These are phyloP conservation scores for Trametes cinnabarina DNA, from an alignment of 768 basidiomycete genomes.

Conservation along the genomic window DNA sequence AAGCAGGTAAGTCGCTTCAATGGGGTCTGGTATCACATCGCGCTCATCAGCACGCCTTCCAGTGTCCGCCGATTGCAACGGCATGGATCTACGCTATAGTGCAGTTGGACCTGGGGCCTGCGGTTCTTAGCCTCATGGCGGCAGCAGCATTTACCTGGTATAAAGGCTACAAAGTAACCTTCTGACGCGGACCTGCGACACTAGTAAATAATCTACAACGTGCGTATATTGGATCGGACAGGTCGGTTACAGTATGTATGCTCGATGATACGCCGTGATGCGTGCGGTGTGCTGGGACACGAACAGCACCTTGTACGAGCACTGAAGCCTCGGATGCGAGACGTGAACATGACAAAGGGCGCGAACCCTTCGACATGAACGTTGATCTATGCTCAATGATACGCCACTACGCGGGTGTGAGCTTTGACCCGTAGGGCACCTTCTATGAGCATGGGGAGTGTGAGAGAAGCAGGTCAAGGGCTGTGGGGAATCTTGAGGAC, in stretches of 20 bases:
- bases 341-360: neutral
- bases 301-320: slow-evolving; percentile 33
- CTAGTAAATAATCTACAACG: too few species aligned
- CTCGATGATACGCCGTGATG: slow-evolving; percentile 34
- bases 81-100: slow-evolving; percentile 76
- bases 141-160: slow-evolving; percentile 63
- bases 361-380: neutral
- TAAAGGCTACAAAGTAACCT: slow-evolving; percentile 50
- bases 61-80: slow-evolving; percentile 79
- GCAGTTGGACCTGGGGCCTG: slow-evolving; percentile 63
- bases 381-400: slow-evolving; percentile 32
- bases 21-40: neutral
- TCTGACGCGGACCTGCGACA: slow-evolving; percentile 19
- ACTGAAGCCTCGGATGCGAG: neutral
- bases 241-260: slow-evolving; percentile 20
- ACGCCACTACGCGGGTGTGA: slow-evolving; percentile 30
- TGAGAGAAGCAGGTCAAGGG: neutral
- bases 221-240: neutral
- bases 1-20: slow-evolving; percentile 51
- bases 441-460: slow-evolving; percentile 41
- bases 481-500: neutral
- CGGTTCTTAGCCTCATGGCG: slow-evolving; percentile 51
- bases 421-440: slow-evolving; percentile 32
- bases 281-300: slow-evolving; percentile 26
- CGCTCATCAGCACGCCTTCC: neutral